Evolutionary conservation across 345 rosid genomes (phyloP).

Genomic region (Schrenkiella parvula): DNA sequence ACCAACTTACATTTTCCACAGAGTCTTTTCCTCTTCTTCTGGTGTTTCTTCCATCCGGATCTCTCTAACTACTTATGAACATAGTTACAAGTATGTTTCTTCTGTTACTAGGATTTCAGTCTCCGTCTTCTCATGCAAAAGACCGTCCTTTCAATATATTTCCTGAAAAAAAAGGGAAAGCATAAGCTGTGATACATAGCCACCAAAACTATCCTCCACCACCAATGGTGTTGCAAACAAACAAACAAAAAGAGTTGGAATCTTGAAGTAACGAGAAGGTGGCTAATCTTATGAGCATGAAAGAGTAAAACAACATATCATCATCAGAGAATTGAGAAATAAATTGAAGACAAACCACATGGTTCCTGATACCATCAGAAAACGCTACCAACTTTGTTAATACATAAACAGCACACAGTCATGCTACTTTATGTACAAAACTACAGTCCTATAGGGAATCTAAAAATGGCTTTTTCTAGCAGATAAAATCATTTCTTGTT

Average conservation of each 20-base stretch:
- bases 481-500: no score
- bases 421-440: no score
- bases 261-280: background rate
- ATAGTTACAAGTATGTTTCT: background rate
- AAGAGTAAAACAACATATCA: background rate
- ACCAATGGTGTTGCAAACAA: background rate
- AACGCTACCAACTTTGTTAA: background rate
- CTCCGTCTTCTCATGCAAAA: background rate
- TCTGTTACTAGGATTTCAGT: background rate
- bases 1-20: background rate
- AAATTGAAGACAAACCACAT: background rate
- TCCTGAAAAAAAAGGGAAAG: background rate
- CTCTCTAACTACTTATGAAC: background rate
- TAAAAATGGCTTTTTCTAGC: no score
- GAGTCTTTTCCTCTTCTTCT: background rate
- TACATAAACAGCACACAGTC: no score
- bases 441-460: no score
- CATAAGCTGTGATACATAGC: background rate
- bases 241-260: background rate
- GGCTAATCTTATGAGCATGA: background rate
- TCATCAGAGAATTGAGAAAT: background rate
- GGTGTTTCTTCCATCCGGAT: background rate
- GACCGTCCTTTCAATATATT: background rate
- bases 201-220: background rate
- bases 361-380: background rate